A percentile compares a stretch with the other conserved stretches of the same genome.
Evolutionary conservation across 306 rosid genomes (phyloP).

Genomic region (Dryas alaskensis): DNA sequence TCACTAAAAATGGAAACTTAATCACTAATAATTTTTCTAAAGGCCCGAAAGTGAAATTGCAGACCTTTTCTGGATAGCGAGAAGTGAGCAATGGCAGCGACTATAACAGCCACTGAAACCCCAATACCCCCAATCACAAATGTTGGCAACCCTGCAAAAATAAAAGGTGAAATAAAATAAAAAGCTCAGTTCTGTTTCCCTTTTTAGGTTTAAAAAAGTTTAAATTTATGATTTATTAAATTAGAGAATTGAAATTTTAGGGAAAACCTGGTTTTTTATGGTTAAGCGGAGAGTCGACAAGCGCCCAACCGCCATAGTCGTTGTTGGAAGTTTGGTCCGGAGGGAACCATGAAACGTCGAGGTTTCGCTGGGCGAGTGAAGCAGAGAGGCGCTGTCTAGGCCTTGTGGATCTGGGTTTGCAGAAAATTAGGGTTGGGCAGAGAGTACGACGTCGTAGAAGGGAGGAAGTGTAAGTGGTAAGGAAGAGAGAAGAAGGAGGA

Average conservation of each 20-base stretch:
- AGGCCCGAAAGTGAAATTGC: conserved; percentile 11
- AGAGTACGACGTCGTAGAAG: conserved; percentile 24
- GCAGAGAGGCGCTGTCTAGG: conserved; percentile 39
- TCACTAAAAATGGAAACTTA: background rate
- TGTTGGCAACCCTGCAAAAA: conserved; percentile 42
- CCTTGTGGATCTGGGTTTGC: conserved; percentile 32
- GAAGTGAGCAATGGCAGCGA: conserved; percentile 50
- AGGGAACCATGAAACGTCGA: conserved; percentile 45
- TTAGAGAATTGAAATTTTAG: background rate
- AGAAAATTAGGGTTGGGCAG: conserved; percentile 28
- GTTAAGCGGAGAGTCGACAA: conserved; percentile 35
- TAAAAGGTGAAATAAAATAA: background rate
- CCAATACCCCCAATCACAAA: conserved; percentile 46
- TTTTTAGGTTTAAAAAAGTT: background rate
- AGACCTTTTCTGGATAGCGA: conserved; percentile 57
- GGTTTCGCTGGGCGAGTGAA: conserved; percentile 35
- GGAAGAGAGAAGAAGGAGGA: conserved; percentile 34
- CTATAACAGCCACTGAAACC: conserved; percentile 51
- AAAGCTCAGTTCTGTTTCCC: background rate
- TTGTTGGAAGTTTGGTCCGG: conserved; percentile 24
- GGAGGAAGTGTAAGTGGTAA: conserved; percentile 33
- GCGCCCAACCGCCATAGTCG: conserved; percentile 64
- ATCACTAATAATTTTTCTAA: background rate
- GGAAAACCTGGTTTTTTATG: conserved; percentile 33
- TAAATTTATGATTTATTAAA: too few species aligned